A percentile compares a stretch with the other conserved stretches of the same genome.
phyloP scores from a whole-genome alignment of 2,329 filamentous ascomycete species.

The Escovopsis sp. region DNA sequence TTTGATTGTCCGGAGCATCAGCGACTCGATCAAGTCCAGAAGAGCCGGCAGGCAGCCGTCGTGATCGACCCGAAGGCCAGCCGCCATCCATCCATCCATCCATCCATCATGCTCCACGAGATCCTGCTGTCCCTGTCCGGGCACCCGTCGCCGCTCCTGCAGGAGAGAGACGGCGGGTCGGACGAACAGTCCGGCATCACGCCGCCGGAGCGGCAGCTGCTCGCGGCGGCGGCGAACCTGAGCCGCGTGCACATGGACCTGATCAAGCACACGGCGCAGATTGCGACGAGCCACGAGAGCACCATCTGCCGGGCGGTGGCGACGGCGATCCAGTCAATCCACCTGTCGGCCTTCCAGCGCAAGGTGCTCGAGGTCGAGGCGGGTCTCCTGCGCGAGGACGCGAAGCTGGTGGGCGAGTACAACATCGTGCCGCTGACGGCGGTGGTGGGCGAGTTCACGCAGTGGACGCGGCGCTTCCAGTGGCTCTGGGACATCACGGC shows the following conservation, averaged over 20 bases:
- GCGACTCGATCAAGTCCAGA: constrained; percentile 23
- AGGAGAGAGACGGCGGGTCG: constrained; percentile 32
- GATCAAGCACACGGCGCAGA: constrained; percentile 48
- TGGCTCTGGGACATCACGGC: constrained; percentile 67
- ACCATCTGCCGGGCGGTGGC: constrained; percentile 80
- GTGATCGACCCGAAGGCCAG: too few relatives aligned
- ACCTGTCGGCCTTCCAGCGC: constrained; percentile 67
- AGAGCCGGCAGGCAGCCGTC: constrained; percentile 6
- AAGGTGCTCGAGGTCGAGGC: constrained; percentile 77
- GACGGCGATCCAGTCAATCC: constrained; percentile 56
- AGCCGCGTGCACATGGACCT: constrained; percentile 65
- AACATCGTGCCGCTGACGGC: constrained; percentile 84
- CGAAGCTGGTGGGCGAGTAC: constrained; percentile 74
- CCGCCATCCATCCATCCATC: background rate
- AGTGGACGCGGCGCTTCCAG: constrained; percentile 69
- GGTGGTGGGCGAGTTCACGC: constrained; percentile 71
- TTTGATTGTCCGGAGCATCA: constrained; percentile 30
- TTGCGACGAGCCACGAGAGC: constrained; percentile 59
- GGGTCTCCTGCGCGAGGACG: constrained; percentile 60
- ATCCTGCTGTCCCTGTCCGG: constrained; percentile 92
- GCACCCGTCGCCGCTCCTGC: constrained; percentile 78
- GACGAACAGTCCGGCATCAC: constrained; percentile 37
- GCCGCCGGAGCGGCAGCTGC: constrained; percentile 68
- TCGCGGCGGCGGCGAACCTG: constrained; percentile 62
- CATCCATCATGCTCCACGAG: constrained; percentile 75